phyloP scores from a whole-genome alignment of 148 eudicot genomes.

The Arctostaphylos glauca region DNA sequence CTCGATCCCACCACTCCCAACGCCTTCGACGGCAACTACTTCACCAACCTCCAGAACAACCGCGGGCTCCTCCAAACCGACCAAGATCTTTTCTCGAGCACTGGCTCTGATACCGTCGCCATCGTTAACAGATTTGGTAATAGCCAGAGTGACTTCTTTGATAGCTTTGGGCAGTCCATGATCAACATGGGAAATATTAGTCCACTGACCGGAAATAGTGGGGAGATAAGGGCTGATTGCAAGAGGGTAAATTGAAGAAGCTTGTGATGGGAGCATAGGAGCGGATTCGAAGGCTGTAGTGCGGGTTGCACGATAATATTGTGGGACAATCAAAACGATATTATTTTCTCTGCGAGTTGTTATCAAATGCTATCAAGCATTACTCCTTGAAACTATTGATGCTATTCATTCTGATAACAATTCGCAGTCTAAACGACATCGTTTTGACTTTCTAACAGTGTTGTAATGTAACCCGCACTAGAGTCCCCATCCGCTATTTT shows the following conservation, averaged over 20 bases:
- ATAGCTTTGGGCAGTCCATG: slow-evolving; percentile 33
- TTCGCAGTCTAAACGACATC: too few species aligned
- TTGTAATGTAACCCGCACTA: too few species aligned
- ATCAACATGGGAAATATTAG: slow-evolving; percentile 32
- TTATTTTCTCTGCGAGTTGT: too few species aligned
- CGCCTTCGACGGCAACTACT: slow-evolving; percentile 31
- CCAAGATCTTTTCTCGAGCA: slow-evolving; percentile 28
- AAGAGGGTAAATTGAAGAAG: neutral
- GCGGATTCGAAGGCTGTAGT: too few species aligned
- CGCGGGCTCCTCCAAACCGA: slow-evolving; percentile 30
- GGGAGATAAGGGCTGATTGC: slow-evolving; percentile 33
- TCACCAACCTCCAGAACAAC: slow-evolving; percentile 27
- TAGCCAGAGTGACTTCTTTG: slow-evolving; percentile 28
- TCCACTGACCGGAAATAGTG: slow-evolving; percentile 23
- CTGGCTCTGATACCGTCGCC: slow-evolving; percentile 18
- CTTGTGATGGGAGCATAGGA: neutral
- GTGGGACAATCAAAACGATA: too few species aligned
- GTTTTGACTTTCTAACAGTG: too few species aligned
- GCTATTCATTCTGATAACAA: too few species aligned
- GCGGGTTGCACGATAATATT: too few species aligned
- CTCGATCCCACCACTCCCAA: slow-evolving; percentile 27
- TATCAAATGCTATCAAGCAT: too few species aligned
- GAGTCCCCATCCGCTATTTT: too few species aligned
- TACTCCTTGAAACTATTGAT: too few species aligned
- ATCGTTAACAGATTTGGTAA: slow-evolving; percentile 19